Conservation (phyloP, 441 rosid genomes). For the Adansonia rubrostipa region DNA sequence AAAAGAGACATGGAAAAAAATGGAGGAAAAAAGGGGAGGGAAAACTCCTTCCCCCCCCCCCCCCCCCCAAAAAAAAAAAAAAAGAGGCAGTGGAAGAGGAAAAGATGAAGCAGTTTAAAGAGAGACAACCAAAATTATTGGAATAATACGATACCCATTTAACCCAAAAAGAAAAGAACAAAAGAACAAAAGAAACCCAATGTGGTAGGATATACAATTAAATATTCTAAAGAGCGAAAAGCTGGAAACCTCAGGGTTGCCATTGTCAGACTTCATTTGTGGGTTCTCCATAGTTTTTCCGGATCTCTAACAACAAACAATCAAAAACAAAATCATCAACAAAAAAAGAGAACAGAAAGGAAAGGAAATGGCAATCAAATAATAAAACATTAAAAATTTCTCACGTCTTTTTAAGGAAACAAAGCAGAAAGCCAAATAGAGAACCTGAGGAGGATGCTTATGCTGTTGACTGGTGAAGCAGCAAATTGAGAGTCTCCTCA, state of each 20-base stretch:
- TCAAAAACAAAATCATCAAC: conserved; percentile 26
- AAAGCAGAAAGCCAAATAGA: conserved; percentile 14
- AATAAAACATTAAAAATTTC: not conserved
- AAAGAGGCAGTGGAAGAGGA: too few relatives aligned
- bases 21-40: too few relatives aligned
- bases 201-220: not conserved
- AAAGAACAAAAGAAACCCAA: not conserved
- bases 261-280: conserved; percentile 36
- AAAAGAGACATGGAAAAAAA: too few relatives aligned
- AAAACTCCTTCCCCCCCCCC: too few relatives aligned
- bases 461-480: conserved; percentile 41
- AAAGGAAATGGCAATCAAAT: conserved; percentile 2
- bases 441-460: conserved; percentile 36
- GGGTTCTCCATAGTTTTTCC: conserved; percentile 51
- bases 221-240: conserved; percentile 15
- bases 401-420: not conserved
- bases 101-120: too few relatives aligned
- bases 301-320: conserved; percentile 43
- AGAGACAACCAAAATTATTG: too few relatives aligned
- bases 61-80: too few relatives aligned
- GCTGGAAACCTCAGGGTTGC: conserved; percentile 43
- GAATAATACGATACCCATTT: not conserved
- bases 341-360: conserved; percentile 12
- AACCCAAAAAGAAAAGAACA: not conserved
- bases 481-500: conserved; percentile 46